These are phyloP conservation scores for Myotisia sp. DNA, from an alignment of 2,329 filamentous ascomycete genomes.

Conservation along the genomic window DNA sequence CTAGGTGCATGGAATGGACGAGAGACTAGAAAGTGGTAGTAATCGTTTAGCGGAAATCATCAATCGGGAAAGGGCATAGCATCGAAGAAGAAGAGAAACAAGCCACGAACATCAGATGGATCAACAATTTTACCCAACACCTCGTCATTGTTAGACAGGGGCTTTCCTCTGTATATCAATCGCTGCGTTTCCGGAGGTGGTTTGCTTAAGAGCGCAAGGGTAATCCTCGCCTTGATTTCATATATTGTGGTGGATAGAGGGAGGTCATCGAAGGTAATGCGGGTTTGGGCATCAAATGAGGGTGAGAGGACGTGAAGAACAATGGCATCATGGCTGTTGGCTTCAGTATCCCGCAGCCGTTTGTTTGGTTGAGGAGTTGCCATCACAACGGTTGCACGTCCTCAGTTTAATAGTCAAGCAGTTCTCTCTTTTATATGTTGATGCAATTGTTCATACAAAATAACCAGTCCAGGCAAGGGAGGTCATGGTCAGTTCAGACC, in stretches of 20 bases:
- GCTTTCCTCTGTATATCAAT: slow-evolving; percentile 44
- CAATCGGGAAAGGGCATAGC: neutral
- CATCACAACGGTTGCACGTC: too few relatives aligned
- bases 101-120: slow-evolving; percentile 33
- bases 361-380: too few relatives aligned
- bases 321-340: too few relatives aligned
- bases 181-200: slow-evolving; percentile 37
- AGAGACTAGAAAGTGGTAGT: slow-evolving; percentile 1
- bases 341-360: too few relatives aligned
- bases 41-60: neutral
- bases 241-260: slow-evolving; percentile 33
- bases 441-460: too few relatives aligned
- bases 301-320: slow-evolving; percentile 29
- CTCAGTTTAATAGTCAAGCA: too few relatives aligned
- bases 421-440: too few relatives aligned
- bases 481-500: too few relatives aligned
- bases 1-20: slow-evolving; percentile 26
- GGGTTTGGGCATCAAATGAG: slow-evolving; percentile 23
- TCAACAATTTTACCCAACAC: slow-evolving; percentile 39
- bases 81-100: neutral
- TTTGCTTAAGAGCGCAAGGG: slow-evolving; percentile 33
- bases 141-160: slow-evolving; percentile 36
- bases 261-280: slow-evolving; percentile 26
- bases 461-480: too few relatives aligned
- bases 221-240: slow-evolving; percentile 40